These are phyloP conservation scores for Carnegiea gigantea DNA, from an alignment of 179 eudicot species.

Conservation along the genomic window DNA sequence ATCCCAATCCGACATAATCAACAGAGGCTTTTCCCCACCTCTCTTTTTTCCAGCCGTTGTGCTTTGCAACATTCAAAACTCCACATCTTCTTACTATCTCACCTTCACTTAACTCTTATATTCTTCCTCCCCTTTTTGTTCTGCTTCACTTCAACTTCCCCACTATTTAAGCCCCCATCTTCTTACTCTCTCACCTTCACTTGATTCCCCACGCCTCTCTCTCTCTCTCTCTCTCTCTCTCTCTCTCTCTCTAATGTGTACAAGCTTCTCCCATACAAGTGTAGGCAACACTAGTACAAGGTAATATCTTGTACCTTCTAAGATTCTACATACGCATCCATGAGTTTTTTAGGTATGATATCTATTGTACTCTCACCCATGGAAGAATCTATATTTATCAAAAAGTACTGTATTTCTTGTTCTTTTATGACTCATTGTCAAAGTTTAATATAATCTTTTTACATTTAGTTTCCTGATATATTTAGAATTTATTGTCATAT, in stretches of 20 bases:
- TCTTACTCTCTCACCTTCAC: background rate
- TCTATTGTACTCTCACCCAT: no score
- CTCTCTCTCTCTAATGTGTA: background rate
- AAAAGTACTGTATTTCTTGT: no score
- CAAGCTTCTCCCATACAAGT: no score
- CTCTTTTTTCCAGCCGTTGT: constrained; percentile 13
- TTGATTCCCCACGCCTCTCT: background rate
- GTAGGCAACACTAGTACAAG: no score
- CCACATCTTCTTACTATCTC: background rate
- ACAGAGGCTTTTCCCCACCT: constrained; percentile 21
- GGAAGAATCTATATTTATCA: no score
- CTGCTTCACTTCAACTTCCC: background rate
- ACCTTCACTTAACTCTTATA: background rate
- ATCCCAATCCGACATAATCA: constrained; percentile 29
- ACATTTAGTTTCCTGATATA: no score
- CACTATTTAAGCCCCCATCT: constrained; percentile 9
- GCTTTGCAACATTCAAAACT: constrained; percentile 11
- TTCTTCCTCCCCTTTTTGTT: background rate
- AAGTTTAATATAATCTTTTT: no score
- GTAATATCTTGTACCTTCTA: no score
- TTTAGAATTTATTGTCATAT: no score
- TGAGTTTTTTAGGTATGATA: no score
- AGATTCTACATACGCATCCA: no score
- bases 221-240: background rate
- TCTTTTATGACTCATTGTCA: no score